phyloP scores from a whole-genome alignment of 169 alveolate species.

The Plasmodium relictum region DNA sequence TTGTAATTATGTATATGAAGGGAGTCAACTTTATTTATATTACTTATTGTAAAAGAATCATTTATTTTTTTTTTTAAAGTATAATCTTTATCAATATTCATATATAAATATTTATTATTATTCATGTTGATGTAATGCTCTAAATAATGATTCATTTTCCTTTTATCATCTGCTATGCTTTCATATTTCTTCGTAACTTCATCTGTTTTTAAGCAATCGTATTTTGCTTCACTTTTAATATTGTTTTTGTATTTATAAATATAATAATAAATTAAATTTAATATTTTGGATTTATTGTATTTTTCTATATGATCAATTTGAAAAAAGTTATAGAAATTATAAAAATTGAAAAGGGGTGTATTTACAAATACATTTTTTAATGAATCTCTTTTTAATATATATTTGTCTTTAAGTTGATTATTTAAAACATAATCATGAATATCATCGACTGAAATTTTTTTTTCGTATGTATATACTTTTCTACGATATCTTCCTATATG shows the following conservation, averaged over 20 bases:
- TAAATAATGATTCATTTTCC: constrained; percentile 69
- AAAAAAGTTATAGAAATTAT: constrained; percentile 71
- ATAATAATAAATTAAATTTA: constrained; percentile 73
- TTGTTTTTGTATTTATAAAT: constrained; percentile 70
- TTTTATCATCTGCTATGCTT: constrained; percentile 31
- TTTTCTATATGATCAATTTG: constrained; percentile 77
- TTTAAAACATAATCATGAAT: constrained; percentile 53
- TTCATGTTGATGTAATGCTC: constrained; percentile 69
- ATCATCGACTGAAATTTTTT: constrained; percentile 54
- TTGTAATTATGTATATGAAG: constrained; percentile 76
- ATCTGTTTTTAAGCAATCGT: constrained; percentile 45
- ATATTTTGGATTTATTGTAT: constrained; percentile 63
- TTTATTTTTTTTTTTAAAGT: constrained; percentile 67
- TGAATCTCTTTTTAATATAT: constrained; percentile 65
- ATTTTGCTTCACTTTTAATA: constrained; percentile 32
- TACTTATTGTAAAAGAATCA: constrained; percentile 73
- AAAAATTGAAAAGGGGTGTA: constrained; percentile 73
- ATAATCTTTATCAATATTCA: constrained; percentile 72
- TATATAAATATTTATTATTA: constrained; percentile 65
- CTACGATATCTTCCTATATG: constrained; percentile 74
- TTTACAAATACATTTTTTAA: constrained; percentile 73
- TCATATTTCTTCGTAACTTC: constrained; percentile 44
- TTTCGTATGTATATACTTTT: constrained; percentile 54
- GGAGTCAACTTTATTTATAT: constrained; percentile 74
- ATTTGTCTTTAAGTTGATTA: constrained; percentile 45